These are phyloP conservation scores for Amanita inopinata DNA, from an alignment of 768 basidiomycete genomes.

Conservation along the genomic window DNA sequence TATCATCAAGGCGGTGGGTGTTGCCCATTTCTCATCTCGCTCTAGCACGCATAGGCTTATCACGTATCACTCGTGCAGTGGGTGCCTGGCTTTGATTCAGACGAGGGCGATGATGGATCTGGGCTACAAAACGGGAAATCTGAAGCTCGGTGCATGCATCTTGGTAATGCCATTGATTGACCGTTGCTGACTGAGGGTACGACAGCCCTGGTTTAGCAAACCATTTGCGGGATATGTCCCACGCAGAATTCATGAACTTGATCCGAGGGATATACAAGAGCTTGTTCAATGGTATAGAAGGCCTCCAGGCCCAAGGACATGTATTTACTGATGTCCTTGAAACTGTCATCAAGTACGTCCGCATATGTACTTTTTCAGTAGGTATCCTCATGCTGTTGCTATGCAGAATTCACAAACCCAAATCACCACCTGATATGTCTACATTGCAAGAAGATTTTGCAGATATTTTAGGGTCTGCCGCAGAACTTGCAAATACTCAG, in stretches of 20 bases:
- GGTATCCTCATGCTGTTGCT: neutral
- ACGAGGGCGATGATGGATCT: constrained; percentile 33
- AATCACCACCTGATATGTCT: constrained; percentile 31
- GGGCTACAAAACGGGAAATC: constrained; percentile 9
- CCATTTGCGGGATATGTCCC: constrained; percentile 56
- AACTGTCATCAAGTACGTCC: constrained; percentile 23
- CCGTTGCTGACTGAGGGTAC: constrained; percentile 2
- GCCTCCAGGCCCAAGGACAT: constrained; percentile 50
- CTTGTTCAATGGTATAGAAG: constrained; percentile 57
- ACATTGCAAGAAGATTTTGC: constrained; percentile 54
- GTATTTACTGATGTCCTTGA: constrained; percentile 54
- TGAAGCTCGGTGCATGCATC: constrained; percentile 7
- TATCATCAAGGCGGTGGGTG: constrained; percentile 49
- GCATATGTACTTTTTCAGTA: neutral
- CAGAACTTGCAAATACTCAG: constrained; percentile 80
- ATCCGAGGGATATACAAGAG: constrained; percentile 50
- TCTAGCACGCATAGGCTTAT: constrained; percentile 3
- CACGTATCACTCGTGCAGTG: constrained; percentile 33
- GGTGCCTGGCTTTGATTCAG: constrained; percentile 48
- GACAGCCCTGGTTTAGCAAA: constrained; percentile 37
- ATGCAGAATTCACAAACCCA: constrained; percentile 14
- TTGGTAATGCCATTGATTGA: neutral
- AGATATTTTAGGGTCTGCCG: constrained; percentile 69
- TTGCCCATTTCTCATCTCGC: constrained; percentile 1
- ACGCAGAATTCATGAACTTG: constrained; percentile 57